These are phyloP conservation scores for Aspergillus affinis DNA, from an alignment of 495 filamentous ascomycete species.

Conservation along the genomic window DNA sequence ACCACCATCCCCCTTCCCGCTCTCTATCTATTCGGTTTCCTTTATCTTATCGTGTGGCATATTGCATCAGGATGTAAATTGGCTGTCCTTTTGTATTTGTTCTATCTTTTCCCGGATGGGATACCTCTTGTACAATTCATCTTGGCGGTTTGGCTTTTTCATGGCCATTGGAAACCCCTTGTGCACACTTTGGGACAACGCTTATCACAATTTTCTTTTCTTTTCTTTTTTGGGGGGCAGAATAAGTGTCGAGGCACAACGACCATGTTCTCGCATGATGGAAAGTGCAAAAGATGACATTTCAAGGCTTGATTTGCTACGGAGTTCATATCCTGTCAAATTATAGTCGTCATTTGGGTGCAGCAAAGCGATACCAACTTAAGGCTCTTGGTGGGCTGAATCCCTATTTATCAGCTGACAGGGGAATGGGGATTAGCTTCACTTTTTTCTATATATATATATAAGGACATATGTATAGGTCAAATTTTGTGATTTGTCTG, in stretches of 20 bases:
- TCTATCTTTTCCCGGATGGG: conserved; percentile 21
- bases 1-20: neutral
- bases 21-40: neutral
- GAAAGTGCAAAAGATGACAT: neutral
- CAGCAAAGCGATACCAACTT: neutral
- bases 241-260: neutral
- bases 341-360: neutral
- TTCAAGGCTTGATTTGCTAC: neutral
- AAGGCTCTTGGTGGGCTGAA: neutral
- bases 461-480: neutral
- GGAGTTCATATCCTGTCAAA: neutral
- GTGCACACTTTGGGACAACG: conserved; percentile 3
- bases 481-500: neutral
- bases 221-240: neutral
- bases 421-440: neutral
- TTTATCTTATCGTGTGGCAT: neutral
- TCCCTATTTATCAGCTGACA: neutral
- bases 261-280: neutral
- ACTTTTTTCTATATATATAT: neutral
- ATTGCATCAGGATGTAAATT: neutral
- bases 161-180: conserved; percentile 12
- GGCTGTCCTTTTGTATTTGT: conserved; percentile 10
- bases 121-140: conserved; percentile 20
- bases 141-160: neutral
- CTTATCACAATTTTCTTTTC: neutral